Base-by-base conservation (phyloP, 352 stramenopile genomes). In the Stephanocyclus meneghinianus region DNA sequence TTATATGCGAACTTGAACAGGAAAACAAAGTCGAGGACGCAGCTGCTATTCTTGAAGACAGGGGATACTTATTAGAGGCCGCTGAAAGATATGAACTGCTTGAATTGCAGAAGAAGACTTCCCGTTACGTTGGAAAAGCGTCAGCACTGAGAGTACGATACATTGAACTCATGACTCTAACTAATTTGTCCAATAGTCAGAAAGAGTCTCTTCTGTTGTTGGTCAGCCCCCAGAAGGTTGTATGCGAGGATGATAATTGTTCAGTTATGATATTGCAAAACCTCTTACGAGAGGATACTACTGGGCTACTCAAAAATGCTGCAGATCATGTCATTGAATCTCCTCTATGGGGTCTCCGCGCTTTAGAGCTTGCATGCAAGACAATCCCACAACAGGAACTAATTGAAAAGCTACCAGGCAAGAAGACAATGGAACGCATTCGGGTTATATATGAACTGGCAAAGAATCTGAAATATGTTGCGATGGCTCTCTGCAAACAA, bases 21-120 rank as follows among this genome's bases (percentile, higher is more conserved):
- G 57, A 56, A 40, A 21, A 71, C 7, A 32, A 40, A 40, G 11
- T 51, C 26, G 37, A 35, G 10, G 65, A 77, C 42, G 64, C 50
- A 37, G 50, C 50, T 11, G 26, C 37, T 29, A 71, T 64, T 26
- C 48, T 76, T 11, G 74, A 69, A 60, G 35, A 75, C 18, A 47
- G 65, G 21, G 74, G 74, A n/a, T 77, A 51, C 35, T 48, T 81
- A 30, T 60, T 81, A n/a, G 74, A 81, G 32, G 74, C 74, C 32
- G 66, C 74, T 18, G 42, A 63, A 59, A 29, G 53, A 10, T 40
- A 42, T 18, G 21, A 10, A 62, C 10, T 13, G 15, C 51, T 72
- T 72, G 21, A 9, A 44, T 40, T n/a, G 15, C 13, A 71, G 37
- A 26, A 59, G 10, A 26, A n/a, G 5, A 45, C 61, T 8, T 32